A percentile compares a stretch with the other conserved stretches of the same genome.
Evolutionary conservation across 176 grass and related monocot species (phyloP).

Genomic region (Eremochloa ophiuroides): DNA sequence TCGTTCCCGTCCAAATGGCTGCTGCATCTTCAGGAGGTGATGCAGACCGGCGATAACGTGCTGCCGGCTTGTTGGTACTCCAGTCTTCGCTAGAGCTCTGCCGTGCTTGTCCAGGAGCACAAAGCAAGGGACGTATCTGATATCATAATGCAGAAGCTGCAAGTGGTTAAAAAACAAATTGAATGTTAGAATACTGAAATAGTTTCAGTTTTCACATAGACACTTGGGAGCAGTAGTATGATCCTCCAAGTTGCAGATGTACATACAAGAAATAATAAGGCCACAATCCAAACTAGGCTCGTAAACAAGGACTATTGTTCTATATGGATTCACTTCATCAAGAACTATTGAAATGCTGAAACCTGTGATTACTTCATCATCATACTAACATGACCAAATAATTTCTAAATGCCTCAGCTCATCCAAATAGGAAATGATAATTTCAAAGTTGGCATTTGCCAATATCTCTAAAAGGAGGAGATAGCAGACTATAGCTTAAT

Average conservation of each 20-base stretch:
- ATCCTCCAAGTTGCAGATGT: not conserved
- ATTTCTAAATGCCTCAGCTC: not conserved
- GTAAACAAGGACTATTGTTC: not conserved
- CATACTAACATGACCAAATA: not conserved
- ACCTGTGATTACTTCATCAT: not conserved
- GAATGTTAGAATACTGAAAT: conserved; percentile 4
- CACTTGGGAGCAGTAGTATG: not conserved
- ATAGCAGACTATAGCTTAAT: not conserved
- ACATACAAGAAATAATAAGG: not conserved
- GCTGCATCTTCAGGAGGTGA: conserved; percentile 76
- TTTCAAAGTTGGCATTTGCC: not conserved
- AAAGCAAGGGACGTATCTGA: conserved; percentile 91
- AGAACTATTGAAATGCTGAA: not conserved
- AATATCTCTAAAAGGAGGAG: not conserved
- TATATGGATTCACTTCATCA: not conserved
- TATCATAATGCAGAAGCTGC: conserved; percentile 93
- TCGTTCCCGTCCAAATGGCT: conserved; percentile 9
- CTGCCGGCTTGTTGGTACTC: conserved; percentile 71
- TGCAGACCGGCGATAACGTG: conserved; percentile 76
- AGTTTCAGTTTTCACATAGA: not conserved
- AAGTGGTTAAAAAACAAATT: not conserved
- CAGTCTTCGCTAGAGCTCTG: conserved; percentile 77
- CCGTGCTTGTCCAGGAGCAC: conserved; percentile 92
- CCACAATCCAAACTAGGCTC: not conserved
- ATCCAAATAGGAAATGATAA: not conserved